These are phyloP conservation scores for Porcisia hertigi DNA, from an alignment of 208 protist genomes.

Conservation along the genomic window DNA sequence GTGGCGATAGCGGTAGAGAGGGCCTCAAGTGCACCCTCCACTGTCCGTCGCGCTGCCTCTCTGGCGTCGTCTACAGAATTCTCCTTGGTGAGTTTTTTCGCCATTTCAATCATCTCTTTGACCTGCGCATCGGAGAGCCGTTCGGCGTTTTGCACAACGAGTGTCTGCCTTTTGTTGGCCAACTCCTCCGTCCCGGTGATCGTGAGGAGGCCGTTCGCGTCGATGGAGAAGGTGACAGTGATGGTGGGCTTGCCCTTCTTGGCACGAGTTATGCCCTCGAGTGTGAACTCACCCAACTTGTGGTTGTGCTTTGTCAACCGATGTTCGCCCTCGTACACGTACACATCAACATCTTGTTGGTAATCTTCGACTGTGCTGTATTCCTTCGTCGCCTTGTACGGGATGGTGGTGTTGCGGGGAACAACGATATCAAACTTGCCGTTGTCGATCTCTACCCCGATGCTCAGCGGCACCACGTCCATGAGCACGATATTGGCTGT, in stretches of 20 bases:
- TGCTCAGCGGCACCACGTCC: conserved; percentile 95
- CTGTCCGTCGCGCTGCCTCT: conserved; percentile 25
- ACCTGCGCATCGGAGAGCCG: conserved; percentile 70
- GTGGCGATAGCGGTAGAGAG: conserved; percentile 41
- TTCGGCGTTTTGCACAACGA: conserved; percentile 92
- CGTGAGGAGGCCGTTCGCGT: conserved; percentile 98
- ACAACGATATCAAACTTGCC: conserved; percentile 94
- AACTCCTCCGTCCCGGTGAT: conserved; percentile 97
- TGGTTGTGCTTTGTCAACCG: conserved; percentile 98
- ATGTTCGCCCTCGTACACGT: conserved; percentile 99
- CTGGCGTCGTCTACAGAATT: conserved; percentile 40
- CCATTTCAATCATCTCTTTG: conserved; percentile 56
- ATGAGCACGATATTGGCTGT: conserved; percentile 96
- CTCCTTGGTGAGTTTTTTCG: conserved; percentile 40
- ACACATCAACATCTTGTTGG: conserved; percentile 98
- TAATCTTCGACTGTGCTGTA: conserved; percentile 99
- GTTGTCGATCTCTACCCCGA: conserved; percentile 96
- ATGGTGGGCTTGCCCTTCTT: conserved; percentile 98
- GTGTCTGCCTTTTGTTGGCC: conserved; percentile 88
- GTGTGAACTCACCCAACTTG: conserved; percentile 93
- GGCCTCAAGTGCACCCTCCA: conserved; percentile 38
- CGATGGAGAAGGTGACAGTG: conserved; percentile 97
- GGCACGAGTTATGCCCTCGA: conserved; percentile 95
- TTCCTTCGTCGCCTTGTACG: conserved; percentile 82
- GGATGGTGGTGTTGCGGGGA: conserved; percentile 89